Evolutionary conservation across 2,329 filamentous ascomycete genomes (phyloP).

Genomic region (Xylariaceae sp.): DNA sequence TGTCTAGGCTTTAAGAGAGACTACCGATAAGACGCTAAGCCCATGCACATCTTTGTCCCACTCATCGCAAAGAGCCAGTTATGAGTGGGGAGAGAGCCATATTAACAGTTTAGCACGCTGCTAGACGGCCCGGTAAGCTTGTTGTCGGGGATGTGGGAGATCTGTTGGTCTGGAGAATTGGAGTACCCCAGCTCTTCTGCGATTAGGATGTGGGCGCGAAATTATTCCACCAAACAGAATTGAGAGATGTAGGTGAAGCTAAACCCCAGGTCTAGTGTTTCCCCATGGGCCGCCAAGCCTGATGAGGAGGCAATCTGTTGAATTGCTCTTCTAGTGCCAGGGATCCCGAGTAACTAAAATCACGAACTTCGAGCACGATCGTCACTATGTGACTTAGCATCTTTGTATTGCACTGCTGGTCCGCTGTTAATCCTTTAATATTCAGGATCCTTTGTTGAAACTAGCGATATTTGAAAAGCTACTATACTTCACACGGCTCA

Average conservation of each 20-base stretch:
- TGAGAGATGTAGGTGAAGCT: neutral
- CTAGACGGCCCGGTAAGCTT: slow-evolving; percentile 17
- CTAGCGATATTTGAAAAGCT: no score
- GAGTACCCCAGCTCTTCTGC: slow-evolving; percentile 1
- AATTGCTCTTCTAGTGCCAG: slow-evolving; percentile 8
- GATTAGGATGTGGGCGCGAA: neutral
- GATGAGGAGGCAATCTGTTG: slow-evolving; percentile 20
- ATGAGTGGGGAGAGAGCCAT: slow-evolving; percentile 2
- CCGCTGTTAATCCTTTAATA: no score
- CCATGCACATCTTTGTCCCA: slow-evolving; percentile 2
- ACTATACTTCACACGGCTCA: no score
- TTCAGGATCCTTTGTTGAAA: no score
- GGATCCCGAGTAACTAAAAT: no score
- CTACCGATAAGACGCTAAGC: slow-evolving; percentile 9
- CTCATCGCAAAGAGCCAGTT: slow-evolving; percentile 7
- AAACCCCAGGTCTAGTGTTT: slow-evolving; percentile 14
- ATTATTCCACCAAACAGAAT: slow-evolving; percentile 30
- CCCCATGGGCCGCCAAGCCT: slow-evolving; percentile 22
- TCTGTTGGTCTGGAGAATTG: slow-evolving; percentile 4
- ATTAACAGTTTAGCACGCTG: slow-evolving; percentile 2
- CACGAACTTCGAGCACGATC: slow-evolving; percentile 1
- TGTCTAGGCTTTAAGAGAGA: slow-evolving; percentile 14
- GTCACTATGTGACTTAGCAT: no score
- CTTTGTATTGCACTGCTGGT: no score
- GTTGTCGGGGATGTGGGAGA: neutral